phyloP scores from a whole-genome alignment of 2,329 filamentous ascomycete genomes.

The Dactylellina leptospora region DNA sequence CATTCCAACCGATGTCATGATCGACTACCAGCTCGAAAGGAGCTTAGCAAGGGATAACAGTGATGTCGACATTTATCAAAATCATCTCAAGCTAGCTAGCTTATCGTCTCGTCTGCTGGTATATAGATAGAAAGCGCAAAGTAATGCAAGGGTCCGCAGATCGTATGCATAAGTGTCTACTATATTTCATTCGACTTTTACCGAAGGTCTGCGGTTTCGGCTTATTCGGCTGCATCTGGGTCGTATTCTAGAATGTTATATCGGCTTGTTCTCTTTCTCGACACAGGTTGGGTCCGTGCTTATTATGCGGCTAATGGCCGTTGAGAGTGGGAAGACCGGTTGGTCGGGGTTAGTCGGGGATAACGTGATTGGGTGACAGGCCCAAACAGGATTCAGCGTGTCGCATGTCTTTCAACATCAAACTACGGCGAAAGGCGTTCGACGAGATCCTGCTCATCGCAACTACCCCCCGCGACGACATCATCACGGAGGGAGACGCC shows the following conservation, averaged over 20 bases:
- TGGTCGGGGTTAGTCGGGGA: constrained; percentile 10
- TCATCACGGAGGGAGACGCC: no score
- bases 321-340: neutral
- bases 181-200: constrained; percentile 19
- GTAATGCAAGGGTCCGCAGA: constrained; percentile 28
- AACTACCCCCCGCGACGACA: constrained; percentile 6
- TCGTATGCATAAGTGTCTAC: constrained; percentile 16
- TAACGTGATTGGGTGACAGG: constrained; percentile 1
- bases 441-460: constrained; percentile 12
- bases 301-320: neutral
- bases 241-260: constrained; percentile 9
- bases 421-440: no score
- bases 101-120: constrained; percentile 9
- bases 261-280: neutral
- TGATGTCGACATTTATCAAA: constrained; percentile 9
- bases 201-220: constrained; percentile 34
- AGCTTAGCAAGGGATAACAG: constrained; percentile 6
- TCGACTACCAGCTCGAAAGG: neutral
- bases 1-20: constrained; percentile 25
- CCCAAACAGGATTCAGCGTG: constrained; percentile 50
- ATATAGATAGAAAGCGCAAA: constrained; percentile 19
- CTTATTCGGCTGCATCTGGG: constrained; percentile 22
- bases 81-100: neutral
- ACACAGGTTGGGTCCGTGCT: no score
- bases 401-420: constrained; percentile 39